Evolutionary conservation across 2,329 filamentous ascomycete species (phyloP).

Genomic region (Fusarium decemcellulare): DNA sequence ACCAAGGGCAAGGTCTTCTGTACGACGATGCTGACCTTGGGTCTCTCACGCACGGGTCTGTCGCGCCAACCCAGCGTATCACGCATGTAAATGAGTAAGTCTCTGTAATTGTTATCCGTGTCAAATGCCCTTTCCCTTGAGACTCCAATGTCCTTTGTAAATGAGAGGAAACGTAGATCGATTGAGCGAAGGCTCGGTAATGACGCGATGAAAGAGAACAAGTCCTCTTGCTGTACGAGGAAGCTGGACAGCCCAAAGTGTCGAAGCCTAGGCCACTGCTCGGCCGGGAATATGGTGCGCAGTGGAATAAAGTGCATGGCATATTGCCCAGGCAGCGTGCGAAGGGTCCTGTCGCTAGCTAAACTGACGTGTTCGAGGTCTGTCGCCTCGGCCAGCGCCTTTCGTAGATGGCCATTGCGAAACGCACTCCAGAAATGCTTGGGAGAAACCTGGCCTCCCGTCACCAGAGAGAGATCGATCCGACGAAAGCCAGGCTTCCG

Average conservation of each 20-base stretch:
- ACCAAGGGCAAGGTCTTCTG: background rate
- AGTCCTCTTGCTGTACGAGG: slow-evolving; percentile 46
- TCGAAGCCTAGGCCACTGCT: slow-evolving; percentile 45
- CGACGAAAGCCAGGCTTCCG: slow-evolving; percentile 8
- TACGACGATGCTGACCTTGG: slow-evolving; percentile 6
- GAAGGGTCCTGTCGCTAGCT: background rate
- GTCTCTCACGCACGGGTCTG: background rate
- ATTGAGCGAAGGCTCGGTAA: slow-evolving; percentile 51
- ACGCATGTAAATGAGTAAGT: slow-evolving; percentile 18
- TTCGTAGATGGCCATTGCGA: background rate
- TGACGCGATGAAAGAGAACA: slow-evolving; percentile 45
- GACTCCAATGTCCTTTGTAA: slow-evolving; percentile 23
- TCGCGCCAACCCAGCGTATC: slow-evolving; percentile 14
- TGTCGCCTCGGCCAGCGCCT: slow-evolving; percentile 16
- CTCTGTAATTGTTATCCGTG: background rate
- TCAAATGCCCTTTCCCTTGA: too few relatives aligned
- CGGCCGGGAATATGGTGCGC: slow-evolving; percentile 48
- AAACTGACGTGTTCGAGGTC: slow-evolving; percentile 45
- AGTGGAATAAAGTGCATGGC: slow-evolving; percentile 34
- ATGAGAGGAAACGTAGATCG: slow-evolving; percentile 52
- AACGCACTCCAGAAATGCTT: slow-evolving; percentile 4
- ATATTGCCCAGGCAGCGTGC: background rate
- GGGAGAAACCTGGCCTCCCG: fast-evolving
- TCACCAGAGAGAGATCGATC: slow-evolving; percentile 18
- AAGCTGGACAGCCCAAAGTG: slow-evolving; percentile 52